Evolutionary conservation across 305 asterid species (phyloP).

Genomic region (Fraxinus latifolia): DNA sequence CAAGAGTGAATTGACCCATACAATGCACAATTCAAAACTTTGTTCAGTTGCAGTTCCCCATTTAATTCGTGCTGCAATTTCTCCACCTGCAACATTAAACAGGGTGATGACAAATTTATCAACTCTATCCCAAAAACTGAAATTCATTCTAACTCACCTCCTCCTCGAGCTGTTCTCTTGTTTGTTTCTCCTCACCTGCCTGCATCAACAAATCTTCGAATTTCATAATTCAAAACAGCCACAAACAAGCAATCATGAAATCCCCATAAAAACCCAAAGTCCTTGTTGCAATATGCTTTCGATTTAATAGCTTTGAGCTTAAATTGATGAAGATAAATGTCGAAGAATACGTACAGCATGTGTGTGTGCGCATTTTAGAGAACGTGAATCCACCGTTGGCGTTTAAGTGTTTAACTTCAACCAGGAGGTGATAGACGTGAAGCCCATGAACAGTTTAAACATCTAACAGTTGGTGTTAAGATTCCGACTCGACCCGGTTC

Average conservation of each 20-base stretch:
- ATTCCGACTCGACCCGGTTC: conserved; percentile 5
- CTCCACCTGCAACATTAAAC: conserved; percentile 43
- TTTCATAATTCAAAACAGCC: conserved; percentile 50
- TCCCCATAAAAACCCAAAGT: neutral
- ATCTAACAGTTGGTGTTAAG: neutral
- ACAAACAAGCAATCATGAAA: conserved; percentile 3
- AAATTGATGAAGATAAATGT: conserved; percentile 18
- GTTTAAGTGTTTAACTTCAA: conserved; percentile 6
- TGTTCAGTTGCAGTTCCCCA: conserved; percentile 60
- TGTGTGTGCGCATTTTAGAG: neutral
- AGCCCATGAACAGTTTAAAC: conserved; percentile 47
- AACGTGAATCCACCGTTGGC: conserved; percentile 42
- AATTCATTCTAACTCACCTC: conserved; percentile 38
- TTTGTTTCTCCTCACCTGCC: conserved; percentile 46
- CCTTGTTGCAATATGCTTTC: neutral
- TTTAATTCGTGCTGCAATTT: conserved; percentile 56
- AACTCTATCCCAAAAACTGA: neutral
- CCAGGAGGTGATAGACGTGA: conserved; percentile 63
- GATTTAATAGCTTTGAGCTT: neutral
- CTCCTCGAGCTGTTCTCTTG: conserved; percentile 42
- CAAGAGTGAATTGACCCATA: conserved; percentile 64
- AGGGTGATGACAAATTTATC: neutral
- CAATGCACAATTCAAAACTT: conserved; percentile 68
- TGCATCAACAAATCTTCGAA: conserved; percentile 83
- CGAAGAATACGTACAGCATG: neutral